Evolutionary conservation across 2,329 filamentous ascomycete genomes (phyloP).

Genomic region (Curvularia spicifera): DNA sequence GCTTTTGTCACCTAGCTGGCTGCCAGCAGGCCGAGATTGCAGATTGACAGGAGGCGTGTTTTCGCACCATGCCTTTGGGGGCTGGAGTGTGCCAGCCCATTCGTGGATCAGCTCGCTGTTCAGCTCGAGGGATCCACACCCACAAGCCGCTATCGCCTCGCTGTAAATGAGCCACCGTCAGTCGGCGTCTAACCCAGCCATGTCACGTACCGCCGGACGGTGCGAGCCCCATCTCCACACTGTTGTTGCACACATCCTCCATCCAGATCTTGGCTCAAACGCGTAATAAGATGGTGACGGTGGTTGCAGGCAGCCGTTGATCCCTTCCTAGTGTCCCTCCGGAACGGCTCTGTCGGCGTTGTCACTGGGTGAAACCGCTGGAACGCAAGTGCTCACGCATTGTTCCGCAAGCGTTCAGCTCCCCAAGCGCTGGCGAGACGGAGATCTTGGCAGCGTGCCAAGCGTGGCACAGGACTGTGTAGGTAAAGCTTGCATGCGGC

Average conservation of each 20-base stretch:
- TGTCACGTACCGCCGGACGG: not conserved
- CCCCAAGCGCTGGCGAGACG: not conserved
- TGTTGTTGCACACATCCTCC: not conserved
- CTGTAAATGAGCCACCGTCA: not conserved
- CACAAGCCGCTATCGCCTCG: conserved; percentile 5
- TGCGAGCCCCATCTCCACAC: not conserved
- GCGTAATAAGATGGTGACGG: not conserved
- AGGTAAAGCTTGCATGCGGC: not conserved
- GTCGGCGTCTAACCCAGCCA: not conserved
- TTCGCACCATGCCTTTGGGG: conserved; percentile 6
- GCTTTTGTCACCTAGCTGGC: conserved; percentile 5
- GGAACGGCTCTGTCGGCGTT: not conserved
- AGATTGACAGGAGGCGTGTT: not conserved
- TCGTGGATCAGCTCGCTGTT: conserved; percentile 11
- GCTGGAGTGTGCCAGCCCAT: not conserved
- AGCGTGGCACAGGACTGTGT: conserved; percentile 5
- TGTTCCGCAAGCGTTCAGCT: conserved; percentile 2
- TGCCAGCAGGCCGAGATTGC: conserved; percentile 9
- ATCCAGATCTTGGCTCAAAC: conserved; percentile 9
- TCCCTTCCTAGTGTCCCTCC: not conserved
- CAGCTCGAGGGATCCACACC: not conserved
- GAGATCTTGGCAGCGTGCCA: conserved; percentile 4
- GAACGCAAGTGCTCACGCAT: not conserved
- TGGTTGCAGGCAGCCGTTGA: not conserved
- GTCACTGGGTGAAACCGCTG: not conserved